Evolutionary conservation across 148 eudicot species (phyloP).

Genomic region (Mesembryanthemum crystallinum): DNA sequence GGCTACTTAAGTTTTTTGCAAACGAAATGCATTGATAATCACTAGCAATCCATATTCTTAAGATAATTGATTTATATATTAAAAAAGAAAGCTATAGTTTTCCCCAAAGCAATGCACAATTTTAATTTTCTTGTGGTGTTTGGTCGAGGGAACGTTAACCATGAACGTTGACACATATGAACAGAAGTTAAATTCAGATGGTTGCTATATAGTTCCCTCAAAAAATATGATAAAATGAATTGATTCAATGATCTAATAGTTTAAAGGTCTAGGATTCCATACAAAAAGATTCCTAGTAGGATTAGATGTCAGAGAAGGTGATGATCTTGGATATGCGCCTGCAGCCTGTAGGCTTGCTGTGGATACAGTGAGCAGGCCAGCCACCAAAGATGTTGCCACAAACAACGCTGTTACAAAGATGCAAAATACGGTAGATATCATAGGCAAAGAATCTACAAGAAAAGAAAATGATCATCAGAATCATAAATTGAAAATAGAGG

Average conservation of each 20-base stretch:
- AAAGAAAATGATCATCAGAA: not conserved
- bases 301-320: conserved; percentile 49
- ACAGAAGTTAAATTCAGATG: not conserved
- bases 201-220: conserved; percentile 1
- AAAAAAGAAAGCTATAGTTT: no score
- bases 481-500: not conserved
- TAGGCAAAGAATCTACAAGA: conserved; percentile 68
- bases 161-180: not conserved
- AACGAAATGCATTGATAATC: not conserved
- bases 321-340: conserved; percentile 61
- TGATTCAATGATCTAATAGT: not conserved
- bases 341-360: conserved; percentile 63
- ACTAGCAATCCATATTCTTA: not conserved
- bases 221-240: conserved; percentile 12
- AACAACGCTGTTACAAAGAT: conserved; percentile 64
- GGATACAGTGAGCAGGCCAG: conserved; percentile 76
- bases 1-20: not conserved
- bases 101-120: no score
- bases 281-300: conserved; percentile 87
- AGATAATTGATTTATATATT: no score
- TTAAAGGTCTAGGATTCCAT: conserved; percentile 27
- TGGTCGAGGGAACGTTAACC: not conserved
- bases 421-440: conserved; percentile 50
- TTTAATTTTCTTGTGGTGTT: not conserved
- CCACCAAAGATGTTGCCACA: conserved; percentile 51